A percentile compares a stretch with the other conserved stretches of the same genome.
These are phyloP conservation scores for Diophrys appendiculata DNA, from an alignment of 73 alveolate genomes.

Conservation along the genomic window DNA sequence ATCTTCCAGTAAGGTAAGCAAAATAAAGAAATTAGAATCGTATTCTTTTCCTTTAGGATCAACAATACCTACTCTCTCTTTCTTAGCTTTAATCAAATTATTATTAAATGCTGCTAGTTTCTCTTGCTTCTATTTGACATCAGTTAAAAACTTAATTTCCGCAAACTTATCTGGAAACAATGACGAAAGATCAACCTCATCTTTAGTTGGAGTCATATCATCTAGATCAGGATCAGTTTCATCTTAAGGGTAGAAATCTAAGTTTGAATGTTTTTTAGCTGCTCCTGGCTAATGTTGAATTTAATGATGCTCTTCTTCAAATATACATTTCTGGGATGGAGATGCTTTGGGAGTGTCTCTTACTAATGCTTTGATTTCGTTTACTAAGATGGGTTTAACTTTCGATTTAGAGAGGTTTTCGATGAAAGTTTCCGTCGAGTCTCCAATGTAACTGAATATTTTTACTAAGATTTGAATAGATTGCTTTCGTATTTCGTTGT, in stretches of 20 bases:
- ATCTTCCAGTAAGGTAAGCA: neutral
- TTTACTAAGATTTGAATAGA: neutral
- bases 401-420: neutral
- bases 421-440: neutral
- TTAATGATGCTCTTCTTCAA: neutral
- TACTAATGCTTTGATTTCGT: neutral
- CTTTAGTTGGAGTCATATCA: neutral
- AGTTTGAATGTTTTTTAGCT: neutral
- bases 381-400: neutral
- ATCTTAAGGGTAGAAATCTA: neutral
- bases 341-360: neutral
- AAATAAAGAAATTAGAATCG: neutral
- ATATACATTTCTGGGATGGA: neutral
- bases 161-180: neutral
- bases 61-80: neutral
- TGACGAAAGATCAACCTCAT: neutral
- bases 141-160: neutral
- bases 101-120: neutral
- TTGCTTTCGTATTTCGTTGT: neutral
- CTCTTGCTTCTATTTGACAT: neutral
- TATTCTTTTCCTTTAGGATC: neutral
- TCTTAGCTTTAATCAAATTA: neutral
- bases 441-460: neutral
- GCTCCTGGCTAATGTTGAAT: neutral
- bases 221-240: no score